phyloP scores from a whole-genome alignment of 805 yeast genomes.

The Nakazawaea wickerhamii region DNA sequence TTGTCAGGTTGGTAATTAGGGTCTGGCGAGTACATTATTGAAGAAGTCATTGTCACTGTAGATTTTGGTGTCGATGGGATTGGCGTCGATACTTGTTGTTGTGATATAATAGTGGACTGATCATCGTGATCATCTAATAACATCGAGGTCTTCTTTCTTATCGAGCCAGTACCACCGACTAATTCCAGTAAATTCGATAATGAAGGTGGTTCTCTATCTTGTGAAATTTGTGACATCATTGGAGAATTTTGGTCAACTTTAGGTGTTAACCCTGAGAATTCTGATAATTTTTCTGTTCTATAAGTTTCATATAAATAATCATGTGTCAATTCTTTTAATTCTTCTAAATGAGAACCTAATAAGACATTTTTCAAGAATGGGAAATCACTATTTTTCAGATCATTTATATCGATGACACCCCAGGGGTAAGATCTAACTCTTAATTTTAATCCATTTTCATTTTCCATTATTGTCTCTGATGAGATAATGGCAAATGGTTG shows the following conservation, averaged over 20 bases:
- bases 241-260: slow-evolving; percentile 12
- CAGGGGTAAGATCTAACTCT: slow-evolving; percentile 71
- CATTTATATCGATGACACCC: slow-evolving; percentile 58
- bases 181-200: slow-evolving; percentile 58
- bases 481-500: slow-evolving; percentile 76
- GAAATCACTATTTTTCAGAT: slow-evolving; percentile 49
- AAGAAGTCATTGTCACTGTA: slow-evolving; percentile 18
- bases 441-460: slow-evolving; percentile 41
- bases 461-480: slow-evolving; percentile 51
- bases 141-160: slow-evolving; percentile 29
- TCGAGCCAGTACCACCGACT: slow-evolving; percentile 21
- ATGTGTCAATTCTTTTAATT: slow-evolving; percentile 59
- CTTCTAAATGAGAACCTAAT: slow-evolving; percentile 57
- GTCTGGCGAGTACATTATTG: slow-evolving; percentile 19
- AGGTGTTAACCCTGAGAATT: slow-evolving; percentile 40
- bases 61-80: slow-evolving; percentile 19
- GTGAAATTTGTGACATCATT: neutral
- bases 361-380: slow-evolving; percentile 48
- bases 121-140: slow-evolving; percentile 26
- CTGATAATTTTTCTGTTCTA: slow-evolving; percentile 57
- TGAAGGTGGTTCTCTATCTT: slow-evolving; percentile 42
- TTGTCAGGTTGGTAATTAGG: slow-evolving; percentile 32
- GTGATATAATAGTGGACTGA: neutral
- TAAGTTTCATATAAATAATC: slow-evolving; percentile 59
- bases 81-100: too few relatives aligned